Percentiles rank a stretch among this genome's conserved stretches.
Conservation (phyloP, 495 filamentous ascomycete genomes). For the Tuber aestivum region DNA sequence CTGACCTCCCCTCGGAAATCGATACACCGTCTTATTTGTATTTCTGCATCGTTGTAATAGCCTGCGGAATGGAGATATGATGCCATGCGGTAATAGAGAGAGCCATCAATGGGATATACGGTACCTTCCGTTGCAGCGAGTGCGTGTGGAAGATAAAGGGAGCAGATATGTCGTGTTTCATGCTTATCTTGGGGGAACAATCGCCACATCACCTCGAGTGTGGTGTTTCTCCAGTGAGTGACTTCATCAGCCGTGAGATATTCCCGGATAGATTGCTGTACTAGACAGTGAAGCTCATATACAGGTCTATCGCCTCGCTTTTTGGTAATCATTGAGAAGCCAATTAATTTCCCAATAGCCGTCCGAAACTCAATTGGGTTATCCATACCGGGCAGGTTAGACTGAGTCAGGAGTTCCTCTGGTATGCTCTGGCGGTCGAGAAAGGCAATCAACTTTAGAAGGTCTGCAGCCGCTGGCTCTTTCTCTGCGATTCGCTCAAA, state of each 20-base stretch:
- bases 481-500: constrained; percentile 46
- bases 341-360: background rate
- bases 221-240: constrained; percentile 3
- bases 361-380: background rate
- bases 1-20: background rate
- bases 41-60: constrained; percentile 4
- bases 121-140: constrained; percentile 5
- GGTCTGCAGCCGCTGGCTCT: constrained; percentile 34
- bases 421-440: constrained; percentile 43
- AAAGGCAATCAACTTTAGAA: constrained; percentile 42
- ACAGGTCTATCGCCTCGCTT: background rate
- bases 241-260: constrained; percentile 1
- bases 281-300: constrained; percentile 14
- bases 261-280: constrained; percentile 12
- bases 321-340: constrained; percentile 3
- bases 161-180: background rate
- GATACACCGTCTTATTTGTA: constrained; percentile 4
- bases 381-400: background rate
- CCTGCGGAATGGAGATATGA: background rate
- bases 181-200: constrained; percentile 7
- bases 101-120: background rate
- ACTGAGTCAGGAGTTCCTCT: constrained; percentile 16
- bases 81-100: constrained; percentile 6
- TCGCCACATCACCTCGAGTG: constrained; percentile 8
- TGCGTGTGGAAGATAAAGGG: constrained; percentile 13